Evolutionary conservation across 495 filamentous ascomycete genomes (phyloP).

Genomic region (Penicillium arizonense): DNA sequence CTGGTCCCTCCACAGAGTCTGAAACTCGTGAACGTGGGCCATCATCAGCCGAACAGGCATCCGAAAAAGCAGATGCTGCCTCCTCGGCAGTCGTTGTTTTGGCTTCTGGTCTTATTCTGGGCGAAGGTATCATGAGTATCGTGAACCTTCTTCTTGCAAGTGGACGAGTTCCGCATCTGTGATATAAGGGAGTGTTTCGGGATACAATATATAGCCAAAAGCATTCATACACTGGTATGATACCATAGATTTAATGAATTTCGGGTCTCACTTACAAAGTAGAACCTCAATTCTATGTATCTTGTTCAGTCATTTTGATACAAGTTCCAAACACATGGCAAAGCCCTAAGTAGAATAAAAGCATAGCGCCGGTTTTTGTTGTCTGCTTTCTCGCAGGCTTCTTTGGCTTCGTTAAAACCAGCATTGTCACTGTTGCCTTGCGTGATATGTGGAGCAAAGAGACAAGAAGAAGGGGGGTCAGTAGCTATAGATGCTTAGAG

Average conservation of each 20-base stretch:
- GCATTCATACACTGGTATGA: neutral
- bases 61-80: constrained; percentile 39
- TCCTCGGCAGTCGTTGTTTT: constrained; percentile 60
- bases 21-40: constrained; percentile 1
- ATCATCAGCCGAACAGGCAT: constrained; percentile 22
- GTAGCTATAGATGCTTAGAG: too few relatives aligned
- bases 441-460: constrained; percentile 46
- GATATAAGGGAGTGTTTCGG: neutral
- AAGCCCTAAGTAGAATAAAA: constrained; percentile 17
- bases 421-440: constrained; percentile 44
- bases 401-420: constrained; percentile 47
- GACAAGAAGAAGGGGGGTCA: constrained; percentile 37
- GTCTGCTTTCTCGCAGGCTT: constrained; percentile 47
- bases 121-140: constrained; percentile 93
- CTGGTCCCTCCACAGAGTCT: neutral
- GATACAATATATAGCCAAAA: too few relatives aligned
- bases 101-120: constrained; percentile 81
- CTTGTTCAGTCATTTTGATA: too few relatives aligned
- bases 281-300: too few relatives aligned
- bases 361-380: constrained; percentile 34
- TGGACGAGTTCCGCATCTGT: constrained; percentile 73
- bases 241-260: neutral
- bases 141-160: constrained; percentile 84
- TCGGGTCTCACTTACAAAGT: neutral
- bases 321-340: too few relatives aligned